A percentile compares a stretch with the other conserved stretches of the same genome.
Evolutionary conservation across 495 filamentous ascomycete species (phyloP).

Genomic region (Trichoderma reesei): DNA sequence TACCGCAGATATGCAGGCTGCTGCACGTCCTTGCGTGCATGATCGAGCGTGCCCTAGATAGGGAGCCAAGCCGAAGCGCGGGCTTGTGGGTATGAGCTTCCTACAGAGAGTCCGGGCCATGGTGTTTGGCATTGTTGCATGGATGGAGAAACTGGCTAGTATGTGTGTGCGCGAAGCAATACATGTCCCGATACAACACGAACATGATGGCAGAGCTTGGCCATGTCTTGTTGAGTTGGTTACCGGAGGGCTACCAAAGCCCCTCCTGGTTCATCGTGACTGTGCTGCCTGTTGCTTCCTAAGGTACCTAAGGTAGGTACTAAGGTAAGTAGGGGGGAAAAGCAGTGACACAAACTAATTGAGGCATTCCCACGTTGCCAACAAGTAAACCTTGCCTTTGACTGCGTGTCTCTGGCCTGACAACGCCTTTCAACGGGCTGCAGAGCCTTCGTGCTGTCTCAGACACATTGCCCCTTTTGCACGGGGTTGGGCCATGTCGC

Average conservation of each 20-base stretch:
- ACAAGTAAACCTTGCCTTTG: background rate
- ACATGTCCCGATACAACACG: too few relatives aligned
- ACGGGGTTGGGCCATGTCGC: background rate
- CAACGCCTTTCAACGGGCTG: background rate
- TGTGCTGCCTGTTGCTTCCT: too few relatives aligned
- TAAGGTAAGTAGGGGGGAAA: too few relatives aligned
- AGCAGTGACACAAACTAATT: too few relatives aligned
- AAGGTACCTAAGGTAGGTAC: too few relatives aligned
- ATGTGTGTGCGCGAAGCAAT: background rate
- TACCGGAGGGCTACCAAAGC: too few relatives aligned
- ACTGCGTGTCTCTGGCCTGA: background rate
- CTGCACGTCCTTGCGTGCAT: slow-evolving; percentile 6
- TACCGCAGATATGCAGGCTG: background rate
- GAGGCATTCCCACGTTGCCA: background rate
- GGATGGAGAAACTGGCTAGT: background rate
- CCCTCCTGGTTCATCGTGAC: too few relatives aligned
- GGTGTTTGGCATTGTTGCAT: background rate
- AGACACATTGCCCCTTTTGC: background rate
- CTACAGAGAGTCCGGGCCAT: background rate
- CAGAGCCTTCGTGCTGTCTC: background rate
- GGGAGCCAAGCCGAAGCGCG: background rate
- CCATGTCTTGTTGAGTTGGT: too few relatives aligned
- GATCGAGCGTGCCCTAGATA: background rate
- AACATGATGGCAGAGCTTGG: too few relatives aligned
- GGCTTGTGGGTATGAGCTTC: background rate